Evolutionary conservation across 2,329 filamentous ascomycete genomes (phyloP), one percentile per base, ranked within the genome.

Genomic region (Byssochlamys sp.): DNA sequence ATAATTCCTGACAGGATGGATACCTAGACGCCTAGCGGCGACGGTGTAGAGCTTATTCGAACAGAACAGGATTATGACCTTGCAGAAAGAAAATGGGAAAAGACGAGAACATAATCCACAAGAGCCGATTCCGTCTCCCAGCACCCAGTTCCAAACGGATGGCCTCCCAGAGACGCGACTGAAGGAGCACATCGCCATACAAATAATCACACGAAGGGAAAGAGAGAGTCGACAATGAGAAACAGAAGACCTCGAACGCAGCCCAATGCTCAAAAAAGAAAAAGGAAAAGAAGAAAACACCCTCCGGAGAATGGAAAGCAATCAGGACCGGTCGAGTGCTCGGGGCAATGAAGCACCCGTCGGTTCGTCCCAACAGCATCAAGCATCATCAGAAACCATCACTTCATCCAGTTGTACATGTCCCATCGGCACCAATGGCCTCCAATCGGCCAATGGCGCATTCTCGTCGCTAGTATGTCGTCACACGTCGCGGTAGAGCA

Each of bases 401-500:
- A 67, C 64, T 63, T 72, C 68, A 64, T 72, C 69, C 65, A 68
- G 61, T 45, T 65, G 66, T 66, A 71, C 67, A 69, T 69, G 67
- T 65, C 39, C 66, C 68, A 60, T 69, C 62, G 61, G 61, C 56
- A 55, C 49, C 55, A 55, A 19, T 53, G 55, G 55, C 59, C 55
- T 60, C 60, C 57, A 31, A 11, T 29, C 31, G 57, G 50, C 55
- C 53, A 62, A 25, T 53, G 61, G 71, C 54, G 69, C 68, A 45
- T 66, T 31, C 39, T 7, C n/a, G 39, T 45, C n/a, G n/a, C 39
- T 14, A 29, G 26, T 29, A 11, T 57, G 26, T 27, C 24, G 25
- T 58, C 57, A 62, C 45, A 70, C 69, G 52, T 84, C 85, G 73
- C 91, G 89, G 72, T 99, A 99, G 63, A 99, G 83, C 52, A 99